phyloP scores from a whole-genome alignment of 2,329 filamentous ascomycete genomes.

The Botrytis squamosa region DNA sequence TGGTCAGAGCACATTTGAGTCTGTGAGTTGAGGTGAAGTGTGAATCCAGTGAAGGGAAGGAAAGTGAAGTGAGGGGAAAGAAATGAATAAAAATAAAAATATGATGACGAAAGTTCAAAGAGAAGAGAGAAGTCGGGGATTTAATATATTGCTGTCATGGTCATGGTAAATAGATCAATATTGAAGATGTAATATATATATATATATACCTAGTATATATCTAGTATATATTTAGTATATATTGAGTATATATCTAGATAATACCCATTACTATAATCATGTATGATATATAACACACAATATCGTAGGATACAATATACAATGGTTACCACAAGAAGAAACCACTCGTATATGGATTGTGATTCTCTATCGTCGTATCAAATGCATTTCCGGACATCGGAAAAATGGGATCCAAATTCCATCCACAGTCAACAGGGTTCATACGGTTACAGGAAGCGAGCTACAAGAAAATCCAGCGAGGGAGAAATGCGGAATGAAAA shows the following conservation, averaged over 20 bases:
- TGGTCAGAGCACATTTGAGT: background rate
- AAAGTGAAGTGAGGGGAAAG: background rate
- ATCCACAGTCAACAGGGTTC: background rate
- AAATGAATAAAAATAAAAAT: background rate
- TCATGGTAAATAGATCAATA: no score
- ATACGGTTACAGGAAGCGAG: background rate
- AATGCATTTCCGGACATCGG: background rate
- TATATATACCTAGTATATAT: no score
- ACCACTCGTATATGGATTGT: no score
- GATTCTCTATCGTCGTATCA: background rate
- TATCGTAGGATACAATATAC: no score
- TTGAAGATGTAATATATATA: no score
- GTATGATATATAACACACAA: no score
- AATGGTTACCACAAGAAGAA: no score
- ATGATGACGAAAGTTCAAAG: background rate
- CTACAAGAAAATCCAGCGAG: background rate
- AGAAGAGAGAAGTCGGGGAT: no score
- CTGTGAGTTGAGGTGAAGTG: background rate
- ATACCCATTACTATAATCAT: no score
- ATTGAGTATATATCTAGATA: no score
- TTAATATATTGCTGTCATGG: no score
- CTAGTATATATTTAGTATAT: no score
- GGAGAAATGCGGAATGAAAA: slow-evolving; percentile 8
- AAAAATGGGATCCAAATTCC: background rate
- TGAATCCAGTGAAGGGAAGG: background rate